These are phyloP conservation scores for Exobasidium rhododendri DNA, from an alignment of 1,284 basidiomycete species.

Conservation along the genomic window DNA sequence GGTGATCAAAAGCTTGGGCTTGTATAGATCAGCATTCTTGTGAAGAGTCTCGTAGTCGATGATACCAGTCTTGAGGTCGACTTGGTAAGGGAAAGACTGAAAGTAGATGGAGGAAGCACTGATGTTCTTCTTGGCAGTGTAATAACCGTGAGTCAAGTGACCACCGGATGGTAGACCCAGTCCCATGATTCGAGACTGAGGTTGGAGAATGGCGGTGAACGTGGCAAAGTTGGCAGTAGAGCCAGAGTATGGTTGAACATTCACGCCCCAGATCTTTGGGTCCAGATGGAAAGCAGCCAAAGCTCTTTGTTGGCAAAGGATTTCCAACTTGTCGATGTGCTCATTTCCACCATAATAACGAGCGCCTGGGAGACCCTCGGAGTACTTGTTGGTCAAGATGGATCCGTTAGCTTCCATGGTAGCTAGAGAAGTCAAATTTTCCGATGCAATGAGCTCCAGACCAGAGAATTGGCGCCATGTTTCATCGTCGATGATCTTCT, in stretches of 20 bases:
- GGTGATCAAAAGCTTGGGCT: conserved; percentile 92
- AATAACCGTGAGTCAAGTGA: conserved; percentile 96
- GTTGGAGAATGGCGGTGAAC: conserved; percentile 91
- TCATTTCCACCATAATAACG: conserved; percentile 89
- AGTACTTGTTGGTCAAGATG: conserved; percentile 97
- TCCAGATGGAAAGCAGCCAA: conserved; percentile 95
- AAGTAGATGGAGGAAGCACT: conserved; percentile 99
- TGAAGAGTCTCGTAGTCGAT: conserved; percentile 85
- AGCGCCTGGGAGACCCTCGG: conserved; percentile 66
- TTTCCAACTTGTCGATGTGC: conserved; percentile 93
- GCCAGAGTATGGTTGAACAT: conserved; percentile 98
- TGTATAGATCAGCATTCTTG: conserved; percentile 89
- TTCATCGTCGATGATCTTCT: conserved; percentile 98
- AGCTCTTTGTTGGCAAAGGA: conserved; percentile 90
- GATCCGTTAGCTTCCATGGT: conserved; percentile 96
- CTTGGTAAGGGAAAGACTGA: conserved; percentile 94
- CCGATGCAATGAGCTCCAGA: conserved; percentile 91
- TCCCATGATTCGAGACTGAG: conserved; percentile 98
- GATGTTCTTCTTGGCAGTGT: conserved; percentile 99
- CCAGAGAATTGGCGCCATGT: conserved; percentile 95
- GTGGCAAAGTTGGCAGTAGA: conserved; percentile 77
- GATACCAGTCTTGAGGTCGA: conserved; percentile 68
- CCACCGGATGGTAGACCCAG: conserved; percentile 97
- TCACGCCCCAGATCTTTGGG: conserved; percentile 87
- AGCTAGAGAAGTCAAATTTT: conserved; percentile 59